Evolutionary conservation across 169 alveolate genomes (phyloP), one percentile per base, ranked within the genome.

Genomic region (Ichthyophthirius multifiliis): DNA sequence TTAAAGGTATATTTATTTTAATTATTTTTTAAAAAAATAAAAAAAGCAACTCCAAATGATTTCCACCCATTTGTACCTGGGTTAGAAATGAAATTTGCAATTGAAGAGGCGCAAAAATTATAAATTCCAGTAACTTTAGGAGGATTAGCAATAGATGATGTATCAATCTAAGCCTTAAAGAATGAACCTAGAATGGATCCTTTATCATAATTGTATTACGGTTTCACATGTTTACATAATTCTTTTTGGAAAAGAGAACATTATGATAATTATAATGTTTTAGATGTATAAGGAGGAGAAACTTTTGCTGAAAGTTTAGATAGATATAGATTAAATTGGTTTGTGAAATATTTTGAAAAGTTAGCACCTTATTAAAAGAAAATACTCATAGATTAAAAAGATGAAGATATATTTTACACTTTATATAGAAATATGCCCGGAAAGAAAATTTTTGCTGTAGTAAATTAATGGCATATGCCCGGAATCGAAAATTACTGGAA

Each of bases 401-500:
- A 90, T 47, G 81, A 63, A 30, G 95, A 84, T 45, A 67, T 90
- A 34, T 90, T 80, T 81, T 82, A 71, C 44, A 43, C 83, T 18
- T 76, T 90, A 32, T 83, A 86, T 65, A 76, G 84, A 23, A 32
- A 79, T 12, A 75, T 55, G 20, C 86, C 86, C 31, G 91, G 89
- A 44, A 78, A 90, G 81, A 86, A 65, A 30, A 76, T 90, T 27
- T 92, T 90, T 6, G 94, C 89, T n/a, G 88, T 90, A 34, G 94
- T 90, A 30, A 90, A 90, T 83, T 74, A 90, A 76, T 90, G 94
- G 94, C 94, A 90, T 44, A 75, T 85, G 76, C 89, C 80, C 55
- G 94, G 94, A 18, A 80, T 90, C 64, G 94, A 90, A 55, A 83
- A 76, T 64, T 85, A 76, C 65, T 90, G 94, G 94, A 67, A 85